Percentiles rank a stretch among this genome's conserved stretches.
phyloP scores from a whole-genome alignment of 495 filamentous ascomycete species.

The Xylaria scruposa region DNA sequence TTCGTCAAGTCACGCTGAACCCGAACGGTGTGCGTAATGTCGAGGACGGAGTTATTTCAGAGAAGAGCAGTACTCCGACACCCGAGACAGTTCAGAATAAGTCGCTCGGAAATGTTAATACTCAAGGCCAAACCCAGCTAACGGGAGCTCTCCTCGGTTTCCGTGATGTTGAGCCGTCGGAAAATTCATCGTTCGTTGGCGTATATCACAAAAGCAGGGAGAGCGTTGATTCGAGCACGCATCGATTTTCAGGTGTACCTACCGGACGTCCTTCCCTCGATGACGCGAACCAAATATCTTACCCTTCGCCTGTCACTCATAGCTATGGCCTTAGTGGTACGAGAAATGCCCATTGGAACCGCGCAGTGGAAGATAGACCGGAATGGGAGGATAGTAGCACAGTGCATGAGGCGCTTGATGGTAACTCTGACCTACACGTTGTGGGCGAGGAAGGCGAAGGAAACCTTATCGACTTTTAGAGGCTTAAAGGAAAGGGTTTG shows the following conservation, averaged over 20 bases:
- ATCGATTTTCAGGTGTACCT: neutral
- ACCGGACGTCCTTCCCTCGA: neutral
- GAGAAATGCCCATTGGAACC: neutral
- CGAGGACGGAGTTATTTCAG: slow-evolving; percentile 7
- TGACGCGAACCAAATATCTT: neutral
- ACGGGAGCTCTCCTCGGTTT: slow-evolving; percentile 23
- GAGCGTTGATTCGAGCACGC: neutral
- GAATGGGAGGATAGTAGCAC: slow-evolving; percentile 24
- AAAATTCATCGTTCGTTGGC: neutral
- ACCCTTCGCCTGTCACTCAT: neutral
- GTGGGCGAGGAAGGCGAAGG: neutral
- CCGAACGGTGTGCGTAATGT: slow-evolving; percentile 29
- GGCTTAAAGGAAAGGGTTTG: neutral
- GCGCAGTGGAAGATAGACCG: slow-evolving; percentile 2
- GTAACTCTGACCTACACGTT: neutral
- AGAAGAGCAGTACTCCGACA: slow-evolving; percentile 1
- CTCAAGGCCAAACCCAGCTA: no score
- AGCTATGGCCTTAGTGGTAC: neutral
- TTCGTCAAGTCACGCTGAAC: slow-evolving; percentile 32
- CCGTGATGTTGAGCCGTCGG: slow-evolving; percentile 13
- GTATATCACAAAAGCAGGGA: neutral
- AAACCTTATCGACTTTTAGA: slow-evolving; percentile 23
- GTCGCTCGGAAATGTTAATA: neutral
- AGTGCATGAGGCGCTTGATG: neutral
- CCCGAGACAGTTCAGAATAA: slow-evolving; percentile 2